A percentile compares a stretch with the other conserved stretches of the same genome.
Conservation (phyloP, 306 rosid genomes). For the Dalbergia cultrata region DNA sequence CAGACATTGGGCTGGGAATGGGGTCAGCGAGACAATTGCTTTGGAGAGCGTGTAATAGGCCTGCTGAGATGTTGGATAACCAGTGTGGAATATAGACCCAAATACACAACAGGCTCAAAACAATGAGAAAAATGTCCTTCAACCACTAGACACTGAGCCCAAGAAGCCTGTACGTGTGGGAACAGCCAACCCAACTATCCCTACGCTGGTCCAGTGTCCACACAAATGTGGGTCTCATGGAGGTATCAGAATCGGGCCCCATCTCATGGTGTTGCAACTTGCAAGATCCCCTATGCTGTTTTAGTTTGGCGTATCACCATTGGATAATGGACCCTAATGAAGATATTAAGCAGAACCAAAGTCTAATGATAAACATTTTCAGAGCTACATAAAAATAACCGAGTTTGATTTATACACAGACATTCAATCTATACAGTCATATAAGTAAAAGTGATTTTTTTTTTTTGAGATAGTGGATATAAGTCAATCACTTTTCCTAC, state of each 20-base stretch:
- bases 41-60: neutral
- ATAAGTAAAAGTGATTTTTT: no score
- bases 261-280: neutral
- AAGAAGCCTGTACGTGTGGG: neutral
- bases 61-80: neutral
- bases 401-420: no score
- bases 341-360: no score
- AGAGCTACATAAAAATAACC: no score
- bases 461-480: no score
- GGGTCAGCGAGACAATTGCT: neutral
- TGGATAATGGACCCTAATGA: neutral
- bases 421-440: no score
- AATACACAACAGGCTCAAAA: neutral
- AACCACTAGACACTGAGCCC: neutral
- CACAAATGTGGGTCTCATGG: neutral
- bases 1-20: conserved; percentile 14
- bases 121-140: neutral
- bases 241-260: neutral
- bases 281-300: neutral
- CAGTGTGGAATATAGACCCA: neutral
- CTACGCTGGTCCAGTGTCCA: neutral
- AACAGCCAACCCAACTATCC: neutral
- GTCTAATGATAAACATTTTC: no score
- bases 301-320: neutral
- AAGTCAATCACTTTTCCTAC: no score